A percentile compares a stretch with the other conserved stretches of the same genome.
Conservation (phyloP, 768 basidiomycete genomes). For the Tricholoma flavovirens region DNA sequence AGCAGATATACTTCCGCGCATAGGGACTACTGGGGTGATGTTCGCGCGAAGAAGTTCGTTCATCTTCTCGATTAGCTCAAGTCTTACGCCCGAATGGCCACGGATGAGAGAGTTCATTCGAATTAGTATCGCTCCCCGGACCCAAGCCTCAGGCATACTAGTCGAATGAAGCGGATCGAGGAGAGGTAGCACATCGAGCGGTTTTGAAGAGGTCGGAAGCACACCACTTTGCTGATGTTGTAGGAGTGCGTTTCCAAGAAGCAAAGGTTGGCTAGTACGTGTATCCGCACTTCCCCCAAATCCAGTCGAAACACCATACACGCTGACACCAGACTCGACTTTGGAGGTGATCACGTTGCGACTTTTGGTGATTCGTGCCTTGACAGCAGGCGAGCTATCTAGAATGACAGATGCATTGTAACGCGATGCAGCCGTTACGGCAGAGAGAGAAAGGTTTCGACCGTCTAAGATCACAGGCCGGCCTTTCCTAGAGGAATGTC, state of each 20-base stretch:
- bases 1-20: slow-evolving; percentile 79
- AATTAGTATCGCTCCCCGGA: slow-evolving; percentile 80
- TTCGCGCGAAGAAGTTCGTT: slow-evolving; percentile 62
- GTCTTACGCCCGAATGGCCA: slow-evolving; percentile 82
- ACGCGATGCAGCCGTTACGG: slow-evolving; percentile 71
- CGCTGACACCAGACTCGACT: slow-evolving; percentile 57
- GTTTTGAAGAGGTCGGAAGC: slow-evolving; percentile 48
- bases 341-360: slow-evolving; percentile 62
- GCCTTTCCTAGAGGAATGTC: slow-evolving; percentile 43
- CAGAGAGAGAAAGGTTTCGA: slow-evolving; percentile 64
- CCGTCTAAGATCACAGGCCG: slow-evolving; percentile 63
- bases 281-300: slow-evolving; percentile 90
- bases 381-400: slow-evolving; percentile 41
- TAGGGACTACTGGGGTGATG: slow-evolving; percentile 74
- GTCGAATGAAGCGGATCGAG: slow-evolving; percentile 60
- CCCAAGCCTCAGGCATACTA: slow-evolving; percentile 84
- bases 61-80: slow-evolving; percentile 78
- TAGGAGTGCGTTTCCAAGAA: slow-evolving; percentile 76
- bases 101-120: slow-evolving; percentile 87
- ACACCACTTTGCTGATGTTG: slow-evolving; percentile 81
- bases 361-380: slow-evolving; percentile 53
- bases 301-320: slow-evolving; percentile 81
- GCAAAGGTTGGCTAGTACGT: slow-evolving; percentile 65
- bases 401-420: slow-evolving; percentile 49
- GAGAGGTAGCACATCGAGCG: slow-evolving; percentile 56